These are phyloP conservation scores for Penicillium mononematosum DNA, from an alignment of 495 filamentous ascomycete genomes.

Conservation along the genomic window DNA sequence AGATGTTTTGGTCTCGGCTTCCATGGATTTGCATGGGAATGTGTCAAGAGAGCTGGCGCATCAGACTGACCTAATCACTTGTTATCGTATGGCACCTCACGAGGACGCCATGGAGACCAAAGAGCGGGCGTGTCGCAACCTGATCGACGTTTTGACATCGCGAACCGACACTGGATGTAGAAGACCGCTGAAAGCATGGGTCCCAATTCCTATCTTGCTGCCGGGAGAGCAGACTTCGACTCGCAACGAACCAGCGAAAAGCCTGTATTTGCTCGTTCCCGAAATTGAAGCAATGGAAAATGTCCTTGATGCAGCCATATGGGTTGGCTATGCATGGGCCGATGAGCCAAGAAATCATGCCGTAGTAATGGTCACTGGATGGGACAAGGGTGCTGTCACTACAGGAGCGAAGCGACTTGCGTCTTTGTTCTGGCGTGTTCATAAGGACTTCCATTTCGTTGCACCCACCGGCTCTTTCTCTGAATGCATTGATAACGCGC, in stretches of 20 bases:
- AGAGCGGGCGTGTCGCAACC: constrained; percentile 53
- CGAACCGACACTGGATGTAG: background rate
- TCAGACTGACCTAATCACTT: constrained; percentile 54
- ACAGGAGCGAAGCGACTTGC: constrained; percentile 47
- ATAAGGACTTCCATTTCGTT: constrained; percentile 51
- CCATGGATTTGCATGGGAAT: constrained; percentile 60
- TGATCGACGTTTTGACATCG: constrained; percentile 41
- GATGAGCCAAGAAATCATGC: constrained; percentile 58
- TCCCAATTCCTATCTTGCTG: constrained; percentile 53
- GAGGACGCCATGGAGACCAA: constrained; percentile 52
- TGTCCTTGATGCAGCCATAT: constrained; percentile 55
- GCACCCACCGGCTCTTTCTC: constrained; percentile 52
- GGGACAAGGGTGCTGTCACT: constrained; percentile 38
- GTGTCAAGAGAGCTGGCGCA: constrained; percentile 52
- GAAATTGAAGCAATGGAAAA: constrained; percentile 40
- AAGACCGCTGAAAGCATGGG: constrained; percentile 55
- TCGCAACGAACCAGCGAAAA: constrained; percentile 52
- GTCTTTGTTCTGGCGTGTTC: constrained; percentile 50
- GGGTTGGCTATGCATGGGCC: constrained; percentile 62
- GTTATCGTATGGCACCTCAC: constrained; percentile 57
- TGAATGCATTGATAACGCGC: constrained; percentile 49
- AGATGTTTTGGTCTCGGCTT: constrained; percentile 52
- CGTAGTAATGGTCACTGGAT: constrained; percentile 53
- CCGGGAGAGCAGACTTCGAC: constrained; percentile 60
- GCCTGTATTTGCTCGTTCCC: constrained; percentile 52